Evolutionary conservation across 2,329 filamentous ascomycete genomes (phyloP), one percentile per base, ranked within the genome.

Genomic region (Venturia nashicola): DNA sequence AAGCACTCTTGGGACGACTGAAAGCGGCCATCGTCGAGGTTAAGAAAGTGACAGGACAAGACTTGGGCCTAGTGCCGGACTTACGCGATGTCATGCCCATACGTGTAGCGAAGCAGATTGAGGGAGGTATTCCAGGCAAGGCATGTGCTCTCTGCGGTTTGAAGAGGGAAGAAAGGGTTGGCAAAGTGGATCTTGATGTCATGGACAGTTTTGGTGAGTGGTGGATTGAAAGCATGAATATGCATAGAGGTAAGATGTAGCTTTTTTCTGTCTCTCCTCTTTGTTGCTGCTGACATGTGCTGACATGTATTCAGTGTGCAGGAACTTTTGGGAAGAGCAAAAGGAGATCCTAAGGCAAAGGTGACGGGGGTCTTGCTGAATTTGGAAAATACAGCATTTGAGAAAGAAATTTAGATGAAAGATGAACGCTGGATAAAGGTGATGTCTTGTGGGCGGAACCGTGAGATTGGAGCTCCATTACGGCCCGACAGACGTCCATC

Each of bases 161-260:
- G 67, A 94, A 90, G 76, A 81, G 93, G 67, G 91, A 96, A 48
- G 93, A 97, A 76, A 82, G 93, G 61, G 80, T 97, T 12, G 74
- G 78, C 23, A 90, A 86, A 71, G 83, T 94, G 42, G 91, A 96
- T 70, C 78, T 86, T 62, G 81, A 86, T 34, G 85, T 95, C 9
- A 86, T 93, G 70, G 93, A 97, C 74, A 91, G 89, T 73, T 97
- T 97, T 78, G 91, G 91, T 14, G 93, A 97, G 77, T 97, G 91
- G 90, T 97, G 93, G 93, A 80, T 88, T 51, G 91, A 97, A 57
- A 87, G 77, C 48, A 71, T 75, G 64, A 77, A 74, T 63, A 79
- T 80, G 78, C 79, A 93, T 73, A 92, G 91, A 88, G 90, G 72
- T 74, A 68, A 61, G 69, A 65, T 88, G 0, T 89, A 92, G 75